phyloP scores from a whole-genome alignment of 106 monocot species.

The Dioscorea dumetorum region DNA sequence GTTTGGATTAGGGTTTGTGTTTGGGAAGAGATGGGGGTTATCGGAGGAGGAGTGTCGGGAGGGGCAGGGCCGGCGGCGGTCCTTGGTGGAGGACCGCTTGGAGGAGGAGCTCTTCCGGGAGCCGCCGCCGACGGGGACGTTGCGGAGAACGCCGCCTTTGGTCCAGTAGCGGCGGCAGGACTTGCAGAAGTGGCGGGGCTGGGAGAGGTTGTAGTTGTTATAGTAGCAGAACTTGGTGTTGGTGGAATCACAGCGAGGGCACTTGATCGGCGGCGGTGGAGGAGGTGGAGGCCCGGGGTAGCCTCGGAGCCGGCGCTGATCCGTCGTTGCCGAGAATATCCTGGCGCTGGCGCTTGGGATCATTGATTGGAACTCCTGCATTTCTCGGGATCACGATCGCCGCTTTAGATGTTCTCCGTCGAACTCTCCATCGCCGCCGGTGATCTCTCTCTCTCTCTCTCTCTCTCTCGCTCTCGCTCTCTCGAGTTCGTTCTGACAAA shows the following conservation, averaged over 20 bases:
- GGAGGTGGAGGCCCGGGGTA: neutral
- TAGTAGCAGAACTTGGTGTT: conserved; percentile 85
- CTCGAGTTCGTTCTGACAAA: too few species aligned
- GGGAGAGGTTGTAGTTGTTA: conserved; percentile 72
- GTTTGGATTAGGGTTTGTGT: conserved; percentile 6
- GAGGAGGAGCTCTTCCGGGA: conserved; percentile 50
- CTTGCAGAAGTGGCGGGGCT: conserved; percentile 71
- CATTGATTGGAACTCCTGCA: too few species aligned
- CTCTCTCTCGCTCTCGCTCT: too few species aligned
- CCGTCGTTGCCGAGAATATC: too few species aligned
- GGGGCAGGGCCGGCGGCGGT: neutral
- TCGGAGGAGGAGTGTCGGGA: too few species aligned
- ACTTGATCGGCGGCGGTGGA: conserved; percentile 1
- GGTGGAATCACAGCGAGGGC: conserved; percentile 46
- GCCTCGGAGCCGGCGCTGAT: neutral
- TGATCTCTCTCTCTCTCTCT: too few species aligned
- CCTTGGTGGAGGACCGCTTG: conserved; percentile 10
- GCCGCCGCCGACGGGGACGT: conserved; percentile 86
- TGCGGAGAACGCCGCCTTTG: conserved; percentile 76
- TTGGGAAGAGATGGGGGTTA: neutral
- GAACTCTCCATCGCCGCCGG: too few species aligned
- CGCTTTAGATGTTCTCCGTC: too few species aligned
- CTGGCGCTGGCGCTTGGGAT: too few species aligned
- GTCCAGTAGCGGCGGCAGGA: conserved; percentile 92
- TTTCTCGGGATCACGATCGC: too few species aligned